These are phyloP conservation scores for Leptoxyphium fumago DNA, from an alignment of 2,329 filamentous ascomycete species.

Conservation along the genomic window DNA sequence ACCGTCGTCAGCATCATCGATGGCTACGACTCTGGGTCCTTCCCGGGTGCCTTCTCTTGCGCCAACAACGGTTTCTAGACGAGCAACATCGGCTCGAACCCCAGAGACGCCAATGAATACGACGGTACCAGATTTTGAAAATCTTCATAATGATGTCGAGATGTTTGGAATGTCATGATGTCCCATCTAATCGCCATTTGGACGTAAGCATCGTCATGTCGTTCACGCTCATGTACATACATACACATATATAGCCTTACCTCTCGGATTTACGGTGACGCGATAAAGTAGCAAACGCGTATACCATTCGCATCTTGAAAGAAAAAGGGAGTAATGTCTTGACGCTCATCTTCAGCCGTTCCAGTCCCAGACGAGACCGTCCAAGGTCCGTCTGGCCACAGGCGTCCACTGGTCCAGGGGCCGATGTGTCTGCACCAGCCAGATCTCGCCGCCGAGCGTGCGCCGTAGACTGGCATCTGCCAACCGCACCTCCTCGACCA, in stretches of 20 bases:
- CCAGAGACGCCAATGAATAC: no score
- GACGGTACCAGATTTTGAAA: no score
- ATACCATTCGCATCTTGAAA: no score
- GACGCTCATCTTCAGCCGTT: neutral
- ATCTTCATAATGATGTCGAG: no score
- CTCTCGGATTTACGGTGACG: no score
- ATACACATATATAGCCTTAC: no score
- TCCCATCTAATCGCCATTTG: no score
- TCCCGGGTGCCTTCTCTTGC: slow-evolving; percentile 64
- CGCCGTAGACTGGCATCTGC: slow-evolving; percentile 18
- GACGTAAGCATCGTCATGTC: no score
- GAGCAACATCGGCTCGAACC: no score
- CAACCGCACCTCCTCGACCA: neutral
- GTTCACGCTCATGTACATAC: no score
- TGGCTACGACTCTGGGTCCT: slow-evolving; percentile 48
- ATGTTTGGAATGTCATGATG: no score
- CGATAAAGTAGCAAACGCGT: no score
- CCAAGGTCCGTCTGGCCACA: slow-evolving; percentile 18
- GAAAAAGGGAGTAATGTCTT: neutral
- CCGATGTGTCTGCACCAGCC: slow-evolving; percentile 25
- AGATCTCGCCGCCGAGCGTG: slow-evolving; percentile 11
- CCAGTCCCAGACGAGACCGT: slow-evolving; percentile 4
- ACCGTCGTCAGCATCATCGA: slow-evolving; percentile 58
- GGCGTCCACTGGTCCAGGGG: slow-evolving; percentile 24
- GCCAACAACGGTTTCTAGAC: slow-evolving; percentile 41